Base-by-base conservation (phyloP, 441 rosid species). In the Jatropha podagrica region DNA sequence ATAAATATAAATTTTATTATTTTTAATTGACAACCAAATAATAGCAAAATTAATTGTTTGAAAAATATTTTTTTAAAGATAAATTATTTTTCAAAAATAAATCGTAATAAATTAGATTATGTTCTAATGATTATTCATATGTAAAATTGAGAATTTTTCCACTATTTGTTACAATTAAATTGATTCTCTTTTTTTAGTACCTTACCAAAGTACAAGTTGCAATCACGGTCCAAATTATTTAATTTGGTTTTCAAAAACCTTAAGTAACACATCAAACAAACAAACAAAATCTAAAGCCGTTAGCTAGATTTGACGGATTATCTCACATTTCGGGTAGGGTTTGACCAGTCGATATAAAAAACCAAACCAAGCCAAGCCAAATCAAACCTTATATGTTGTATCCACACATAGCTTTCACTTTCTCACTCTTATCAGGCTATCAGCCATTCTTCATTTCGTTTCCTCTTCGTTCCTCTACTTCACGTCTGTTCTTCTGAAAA, bases 241-340 rank as follows among this genome's bases (percentile, higher is more conserved):
- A 7, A 6, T 55, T 18, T 17, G 5, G 23, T 14, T 54, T 54
- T 54, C 0, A 15, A 15, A 42, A 42, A 5, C 7, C 7, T 44
- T 44, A 6, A 44, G 32, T 32, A 44, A 44, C 6, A 0, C 48
- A 8, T 17, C 17, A 55, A n/a, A 55, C 2, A 41, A 42, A n/a
- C 17, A 55, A n/a, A 55, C 2, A 41, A 42, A n/a, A 18, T 41
- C 26, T 0, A 20, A 65, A 23, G 48, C 76, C 46, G 55, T 60
- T 67, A 58, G 72, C 49, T 32, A 61, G 75, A 59, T 77, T 71
- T 48, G 63, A 61, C 66, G 54, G 44, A 48, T 77, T 60, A 27
- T 23, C 66, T 37, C 26, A 2, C 49, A 61, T 60, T 13, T 72
- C 42, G 69, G 80, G 77, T 58, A 83, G 83, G 74, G 13, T 79